phyloP scores from a whole-genome alignment of 345 rosid species.

The Kernera saxatilis region DNA sequence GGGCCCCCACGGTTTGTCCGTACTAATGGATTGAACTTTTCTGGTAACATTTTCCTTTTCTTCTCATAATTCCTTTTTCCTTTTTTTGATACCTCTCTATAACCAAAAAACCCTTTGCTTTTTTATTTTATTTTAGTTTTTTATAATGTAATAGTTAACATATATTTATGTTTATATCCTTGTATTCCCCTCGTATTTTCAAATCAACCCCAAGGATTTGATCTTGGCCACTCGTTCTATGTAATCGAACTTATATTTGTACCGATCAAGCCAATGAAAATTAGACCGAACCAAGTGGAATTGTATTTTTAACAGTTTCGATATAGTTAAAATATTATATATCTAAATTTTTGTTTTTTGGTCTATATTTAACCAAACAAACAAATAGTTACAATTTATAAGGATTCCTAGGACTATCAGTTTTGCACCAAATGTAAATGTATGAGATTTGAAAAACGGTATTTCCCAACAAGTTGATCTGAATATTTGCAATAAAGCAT shows the following conservation, averaged over 20 bases:
- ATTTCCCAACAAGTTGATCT: not conserved
- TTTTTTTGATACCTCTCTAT: constrained; percentile 40
- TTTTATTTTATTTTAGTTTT: not conserved
- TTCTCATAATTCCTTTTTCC: constrained; percentile 70
- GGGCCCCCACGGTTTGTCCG: constrained; percentile 57
- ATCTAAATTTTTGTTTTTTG: too few species aligned
- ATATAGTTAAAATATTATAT: too few species aligned
- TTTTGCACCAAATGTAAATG: not conserved
- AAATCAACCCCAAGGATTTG: not conserved
- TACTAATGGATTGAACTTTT: constrained; percentile 87
- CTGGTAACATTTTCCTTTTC: constrained; percentile 77
- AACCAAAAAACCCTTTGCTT: not conserved
- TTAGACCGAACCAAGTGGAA: not conserved
- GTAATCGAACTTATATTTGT: not conserved
- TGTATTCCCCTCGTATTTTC: not conserved
- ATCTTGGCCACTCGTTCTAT: not conserved
- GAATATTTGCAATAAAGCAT: not conserved
- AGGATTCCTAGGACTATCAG: too few species aligned
- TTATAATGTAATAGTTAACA: not conserved
- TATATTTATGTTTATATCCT: constrained; percentile 1
- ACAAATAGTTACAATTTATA: too few species aligned
- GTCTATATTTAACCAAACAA: too few species aligned
- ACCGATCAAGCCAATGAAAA: not conserved
- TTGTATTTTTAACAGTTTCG: too few species aligned
- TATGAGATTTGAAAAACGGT: not conserved